Base-by-base conservation (phyloP, 2,329 filamentous ascomycete genomes). In the Pseudogymnoascus sp. region DNA sequence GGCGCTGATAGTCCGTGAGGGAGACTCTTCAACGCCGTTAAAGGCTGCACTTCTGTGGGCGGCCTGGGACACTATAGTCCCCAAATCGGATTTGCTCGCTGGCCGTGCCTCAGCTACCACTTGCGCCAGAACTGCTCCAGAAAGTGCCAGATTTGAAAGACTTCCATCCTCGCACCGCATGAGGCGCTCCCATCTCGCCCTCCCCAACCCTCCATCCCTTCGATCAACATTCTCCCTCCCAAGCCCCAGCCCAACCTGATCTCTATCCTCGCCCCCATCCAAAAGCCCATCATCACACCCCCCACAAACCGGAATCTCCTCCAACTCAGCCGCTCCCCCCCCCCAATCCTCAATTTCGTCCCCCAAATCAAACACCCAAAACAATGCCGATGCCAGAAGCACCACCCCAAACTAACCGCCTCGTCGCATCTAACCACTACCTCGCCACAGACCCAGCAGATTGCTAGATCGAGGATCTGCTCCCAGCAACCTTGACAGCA, bases 391-490 rank as follows among this genome's bases (percentile, higher is more conserved):
- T 85, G 83, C 83, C 82, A 85, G 69, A 85, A 85, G 68, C 81
- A 84, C 82, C 80, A 85, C 0, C 82, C 82, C n/a, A 85, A 75
- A 66, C 81, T 84, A 41, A 85, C 80, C 65, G 80, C 81, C 64
- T 84, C 82, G 24, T 82, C 78, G 0, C 76, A 80, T 26, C 82
- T 79, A 37, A 78, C 77, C 11, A 85, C 77, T 46, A 82, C 71
- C 70, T 84, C 81, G 19, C 82, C 81, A 66, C 83, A 85, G 26
- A 80, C 81, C 83, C 75, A 85, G 71, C 80, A 85, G 61, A 85
- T 80, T 65, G 82, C 81, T 59, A 85, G 75, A 69, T 83, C 76
- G 60, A 84, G 70, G 2, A 85, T 70, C 1, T 76, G 76, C 6
- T 72, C 67, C 71, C 80, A 78, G 72, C 83, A 86, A 0, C 72